Base-by-base conservation (phyloP, 495 filamentous ascomycete genomes). In the Trichoderma asperelloides region DNA sequence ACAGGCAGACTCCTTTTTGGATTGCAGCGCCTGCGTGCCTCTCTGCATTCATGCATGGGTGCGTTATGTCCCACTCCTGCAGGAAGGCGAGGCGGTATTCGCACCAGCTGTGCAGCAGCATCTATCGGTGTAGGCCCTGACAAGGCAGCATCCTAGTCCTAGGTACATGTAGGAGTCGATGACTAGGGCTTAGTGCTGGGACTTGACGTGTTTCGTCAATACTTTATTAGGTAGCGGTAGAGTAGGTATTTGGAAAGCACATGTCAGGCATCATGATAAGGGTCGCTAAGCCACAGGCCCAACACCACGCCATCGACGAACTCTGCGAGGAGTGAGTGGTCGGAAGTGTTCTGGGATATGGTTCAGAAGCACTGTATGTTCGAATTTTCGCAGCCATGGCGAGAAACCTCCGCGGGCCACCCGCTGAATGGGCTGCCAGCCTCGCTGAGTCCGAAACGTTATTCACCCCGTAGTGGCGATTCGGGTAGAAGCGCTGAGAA, bases 221-320 rank as follows among this genome's bases (percentile, higher is more conserved):
- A n/a, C n/a, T n/a, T n/a, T n/a, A n/a, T n/a, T n/a, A n/a, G n/a
- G n/a, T n/a, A n/a, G n/a, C n/a, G n/a, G n/a, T n/a, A n/a, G n/a
- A n/a, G n/a, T n/a, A n/a, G n/a, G 27, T 18, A 4, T 4, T 9
- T 6, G 23, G 25, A 23, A 15, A 25, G 25, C 55, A 60, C 25
- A 28, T 60, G 55, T 60, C 55, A 60, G 55, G 55, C 55, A 60
- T 13, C 55, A 60, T 30, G 55, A 60, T 30, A 30, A 60, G 55
- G 55, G 55, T 30, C 23, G 55, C 9, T 12, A 28, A 28, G 55
- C 5, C 16, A 13, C 23, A 25, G 43, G 15, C 47, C 47, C 47
- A 51, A 51, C 1, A 51, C 21, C 33, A 51, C 1, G 23, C 21
- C 33, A 37, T 37, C 33, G 5, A 37, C 33, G 5, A 37, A 37